phyloP scores from a whole-genome alignment of 2,329 filamentous ascomycete species.

The Claviceps arundinis region DNA sequence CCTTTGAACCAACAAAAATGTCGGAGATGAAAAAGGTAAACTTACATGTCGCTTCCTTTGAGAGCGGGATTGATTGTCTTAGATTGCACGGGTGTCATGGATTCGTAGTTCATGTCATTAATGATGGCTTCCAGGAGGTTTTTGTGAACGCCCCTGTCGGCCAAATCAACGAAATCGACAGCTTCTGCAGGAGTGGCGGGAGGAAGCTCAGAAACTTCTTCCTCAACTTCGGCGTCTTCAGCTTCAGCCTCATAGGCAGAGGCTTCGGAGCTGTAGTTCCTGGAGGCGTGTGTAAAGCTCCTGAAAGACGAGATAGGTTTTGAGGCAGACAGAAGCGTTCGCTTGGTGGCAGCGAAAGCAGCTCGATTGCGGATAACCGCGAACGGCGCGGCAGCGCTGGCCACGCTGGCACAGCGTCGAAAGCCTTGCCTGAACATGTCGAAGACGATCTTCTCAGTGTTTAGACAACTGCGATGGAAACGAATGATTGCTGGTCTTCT shows the following conservation, averaged over 20 bases:
- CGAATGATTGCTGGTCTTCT: background rate
- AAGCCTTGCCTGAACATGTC: slow-evolving; percentile 25
- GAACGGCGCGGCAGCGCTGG: slow-evolving; percentile 17
- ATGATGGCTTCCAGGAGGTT: slow-evolving; percentile 58
- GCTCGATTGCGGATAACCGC: slow-evolving; percentile 17
- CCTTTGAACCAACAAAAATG: background rate
- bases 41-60: slow-evolving; percentile 71
- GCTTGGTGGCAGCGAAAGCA: slow-evolving; percentile 13
- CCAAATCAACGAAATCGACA: slow-evolving; percentile 31
- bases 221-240: background rate
- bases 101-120: slow-evolving; percentile 58
- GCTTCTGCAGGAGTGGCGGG: slow-evolving; percentile 13
- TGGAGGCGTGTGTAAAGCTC: slow-evolving; percentile 13
- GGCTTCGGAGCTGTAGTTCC: slow-evolving; percentile 29
- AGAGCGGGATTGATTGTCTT: slow-evolving; percentile 72
- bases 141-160: slow-evolving; percentile 40
- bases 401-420: slow-evolving; percentile 25
- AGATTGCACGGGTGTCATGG: slow-evolving; percentile 87
- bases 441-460: slow-evolving; percentile 1
- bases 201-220: no score
- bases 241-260: slow-evolving; percentile 12
- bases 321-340: slow-evolving; percentile 9
- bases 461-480: background rate
- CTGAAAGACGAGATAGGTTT: slow-evolving; percentile 10
- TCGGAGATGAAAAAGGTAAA: slow-evolving; percentile 7